Evolutionary conservation across 257 asterid species (phyloP).

Genomic region (Solanum paucissectum): DNA sequence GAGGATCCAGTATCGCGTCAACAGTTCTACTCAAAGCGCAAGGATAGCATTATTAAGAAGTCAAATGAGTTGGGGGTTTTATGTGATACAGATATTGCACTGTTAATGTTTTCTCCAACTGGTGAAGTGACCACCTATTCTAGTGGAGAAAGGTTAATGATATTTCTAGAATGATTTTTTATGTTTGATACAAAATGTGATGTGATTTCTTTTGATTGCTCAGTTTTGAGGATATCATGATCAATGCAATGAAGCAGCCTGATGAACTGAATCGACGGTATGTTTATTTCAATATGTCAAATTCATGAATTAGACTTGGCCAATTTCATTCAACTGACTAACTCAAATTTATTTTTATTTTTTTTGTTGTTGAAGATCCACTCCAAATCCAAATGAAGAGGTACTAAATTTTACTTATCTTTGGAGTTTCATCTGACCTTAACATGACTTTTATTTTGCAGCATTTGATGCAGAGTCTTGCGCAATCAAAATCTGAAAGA

Average conservation of each 20-base stretch:
- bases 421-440: neutral
- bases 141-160: conserved; percentile 37
- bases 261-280: conserved; percentile 35
- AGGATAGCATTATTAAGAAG: conserved; percentile 60
- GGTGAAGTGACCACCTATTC: conserved; percentile 45
- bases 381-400: conserved; percentile 25
- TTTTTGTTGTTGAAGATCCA: conserved; percentile 24
- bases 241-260: conserved; percentile 38
- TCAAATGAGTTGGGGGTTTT: conserved; percentile 45
- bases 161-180: neutral
- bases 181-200: neutral
- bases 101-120: conserved; percentile 53
- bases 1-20: conserved; percentile 43
- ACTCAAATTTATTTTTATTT: neutral
- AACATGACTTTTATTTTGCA: conserved; percentile 9
- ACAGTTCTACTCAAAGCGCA: conserved; percentile 36
- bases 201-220: neutral
- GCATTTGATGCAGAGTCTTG: conserved; percentile 34
- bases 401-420: conserved; percentile 5
- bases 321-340: neutral
- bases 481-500: conserved; percentile 35
- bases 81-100: conserved; percentile 56
- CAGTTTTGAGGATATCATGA: conserved; percentile 58
- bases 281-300: neutral
- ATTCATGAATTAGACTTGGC: neutral